Evolutionary conservation across 2,329 filamentous ascomycete species (phyloP), one percentile per base, ranked within the genome.

Genomic region (Fusarium dimerum): DNA sequence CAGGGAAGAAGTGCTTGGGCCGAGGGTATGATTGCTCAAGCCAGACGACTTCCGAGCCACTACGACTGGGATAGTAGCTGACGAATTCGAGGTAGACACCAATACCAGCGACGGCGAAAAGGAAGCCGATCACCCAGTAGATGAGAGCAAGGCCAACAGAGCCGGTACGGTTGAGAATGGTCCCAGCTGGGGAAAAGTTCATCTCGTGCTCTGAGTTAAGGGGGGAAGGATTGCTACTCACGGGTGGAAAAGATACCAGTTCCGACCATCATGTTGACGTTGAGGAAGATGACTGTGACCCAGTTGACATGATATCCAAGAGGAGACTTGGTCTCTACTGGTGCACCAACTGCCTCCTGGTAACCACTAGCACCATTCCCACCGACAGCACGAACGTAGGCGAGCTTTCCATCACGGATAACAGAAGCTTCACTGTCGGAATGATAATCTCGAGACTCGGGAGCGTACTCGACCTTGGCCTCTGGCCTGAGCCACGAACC

Each of bases 1-100:
- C 82, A 0, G 85, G 83, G 48, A 88, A 82, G 46, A 89, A 76
- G 65, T 82, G 86, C 47, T 74, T 78, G 0, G 85, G 86, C 2
- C 82, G 76, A 1, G 84, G 85, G 57, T 80, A 89, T 0, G 84
- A 82, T 64, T 88, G 85, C 60, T 89, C 85, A 1, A 89, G 76
- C 56, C 87, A 88, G 1, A 86, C 85, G 1, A 86, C 84, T 62
- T 88, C 83, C 1, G 80, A 78, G 0, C 85, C 86, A 6, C 82
- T 86, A 10, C 85, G 79, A 64, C 81, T 87, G 2, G 85, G 85
- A 55, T 88, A 88, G 59, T 84, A 87, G 1, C 81, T 76, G 0
- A 83, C 78, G 20, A 82, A 81, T 62, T 88, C 85, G 18, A 87
- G 78, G 56, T 87, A 88, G 1, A 86, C 78, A 0, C 76, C 70